These are phyloP conservation scores for Gossypium raimondii DNA, from an alignment of 345 rosid species.

Conservation along the genomic window DNA sequence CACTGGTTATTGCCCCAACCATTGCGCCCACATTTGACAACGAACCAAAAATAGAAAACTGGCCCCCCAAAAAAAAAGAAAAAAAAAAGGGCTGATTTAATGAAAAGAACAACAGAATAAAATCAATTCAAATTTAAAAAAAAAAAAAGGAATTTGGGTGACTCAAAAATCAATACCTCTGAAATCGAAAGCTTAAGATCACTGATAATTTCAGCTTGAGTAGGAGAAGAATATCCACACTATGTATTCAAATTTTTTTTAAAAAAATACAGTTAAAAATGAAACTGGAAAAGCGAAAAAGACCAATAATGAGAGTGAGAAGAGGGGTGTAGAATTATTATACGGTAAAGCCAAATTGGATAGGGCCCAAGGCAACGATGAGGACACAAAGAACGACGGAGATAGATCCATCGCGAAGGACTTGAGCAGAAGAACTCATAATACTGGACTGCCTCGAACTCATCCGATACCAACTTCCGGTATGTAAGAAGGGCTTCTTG, in stretches of 20 bases:
- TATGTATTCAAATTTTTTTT: conserved; percentile 1
- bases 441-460: conserved; percentile 61
- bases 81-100: neutral
- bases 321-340: neutral
- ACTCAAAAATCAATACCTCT: conserved; percentile 37
- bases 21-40: conserved; percentile 73
- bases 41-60: conserved; percentile 70
- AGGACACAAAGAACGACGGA: conserved; percentile 70
- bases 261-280: neutral
- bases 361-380: conserved; percentile 65
- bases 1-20: conserved; percentile 73
- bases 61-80: conserved; percentile 3
- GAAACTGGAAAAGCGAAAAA: neutral
- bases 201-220: conserved; percentile 41
- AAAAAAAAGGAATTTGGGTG: neutral
- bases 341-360: conserved; percentile 78
- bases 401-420: conserved; percentile 58
- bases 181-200: conserved; percentile 57
- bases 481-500: conserved; percentile 63
- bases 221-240: conserved; percentile 75
- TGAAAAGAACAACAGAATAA: neutral
- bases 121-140: neutral
- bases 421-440: conserved; percentile 47
- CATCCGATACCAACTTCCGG: conserved; percentile 78
- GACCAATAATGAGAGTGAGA: neutral